Conservation (phyloP, 129 eudicot species). For the Arctium minus region DNA sequence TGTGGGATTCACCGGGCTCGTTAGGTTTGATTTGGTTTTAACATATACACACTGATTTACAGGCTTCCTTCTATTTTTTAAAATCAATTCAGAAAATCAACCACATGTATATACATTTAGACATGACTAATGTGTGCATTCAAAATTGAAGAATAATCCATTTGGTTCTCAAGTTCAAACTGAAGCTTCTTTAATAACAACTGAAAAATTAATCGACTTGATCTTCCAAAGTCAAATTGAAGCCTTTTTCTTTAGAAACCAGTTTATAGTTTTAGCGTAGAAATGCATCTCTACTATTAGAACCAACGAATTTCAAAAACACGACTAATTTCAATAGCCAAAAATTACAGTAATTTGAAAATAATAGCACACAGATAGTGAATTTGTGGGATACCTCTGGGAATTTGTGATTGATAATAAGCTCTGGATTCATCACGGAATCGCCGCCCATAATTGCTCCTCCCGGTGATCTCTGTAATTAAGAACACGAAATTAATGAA, state of each 20-base stretch:
- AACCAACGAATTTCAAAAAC: background rate
- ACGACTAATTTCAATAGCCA: background rate
- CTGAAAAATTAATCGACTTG: background rate
- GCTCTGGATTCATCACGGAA: conserved; percentile 29
- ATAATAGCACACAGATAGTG: background rate
- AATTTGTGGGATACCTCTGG: conserved; percentile 26
- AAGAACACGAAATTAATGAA: background rate
- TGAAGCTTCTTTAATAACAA: background rate
- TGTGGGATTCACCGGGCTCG: background rate
- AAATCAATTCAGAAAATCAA: background rate
- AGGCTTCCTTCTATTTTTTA: background rate
- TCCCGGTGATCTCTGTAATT: background rate
- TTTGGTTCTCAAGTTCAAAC: background rate
- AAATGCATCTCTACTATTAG: background rate
- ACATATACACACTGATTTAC: background rate
- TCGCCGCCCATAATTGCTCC: conserved; percentile 21
- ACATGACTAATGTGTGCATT: background rate
- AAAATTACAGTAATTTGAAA: background rate
- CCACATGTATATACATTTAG: background rate
- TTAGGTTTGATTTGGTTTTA: background rate
- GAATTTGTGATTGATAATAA: conserved; percentile 25
- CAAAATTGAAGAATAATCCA: background rate
- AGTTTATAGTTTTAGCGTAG: background rate
- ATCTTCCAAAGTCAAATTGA: background rate
- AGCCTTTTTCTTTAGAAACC: background rate